Evolutionary conservation across 192 early-diverging fungal genomes (phyloP), one percentile per base, ranked within the genome.

Genomic region (Coemansia sp.): DNA sequence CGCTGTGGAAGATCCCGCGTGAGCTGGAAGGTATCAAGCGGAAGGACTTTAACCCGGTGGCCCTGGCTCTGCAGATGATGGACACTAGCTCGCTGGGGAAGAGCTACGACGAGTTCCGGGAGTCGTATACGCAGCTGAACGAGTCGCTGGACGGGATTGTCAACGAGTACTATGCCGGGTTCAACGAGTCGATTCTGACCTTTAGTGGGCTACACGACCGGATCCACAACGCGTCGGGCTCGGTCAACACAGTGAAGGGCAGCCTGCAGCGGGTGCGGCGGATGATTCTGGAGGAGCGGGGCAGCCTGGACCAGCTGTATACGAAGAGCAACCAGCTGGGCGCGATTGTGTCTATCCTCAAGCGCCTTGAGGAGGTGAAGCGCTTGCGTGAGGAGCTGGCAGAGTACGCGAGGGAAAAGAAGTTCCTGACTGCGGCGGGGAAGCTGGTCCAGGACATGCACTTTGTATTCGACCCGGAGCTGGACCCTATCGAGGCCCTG

Each of bases 121-220:
- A 75, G 38, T 79, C 79, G 20, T 70, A 80, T 10, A 47, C 57
- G 17, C 71, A 75, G 35, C 69, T 89, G 23, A 80, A 87, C 58
- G 63, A 70, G 26, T 85, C 85, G 23, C 70, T 89, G 35, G 74
- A 84, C 37, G 74, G 70, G 19, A 86, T 89, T 39, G 83, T 85
- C 7, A 75, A 87, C 58, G 87, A 87, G 42, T 87, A 85, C 56
- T 87, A 89, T 45, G 79, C 81, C 26, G 85, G 87, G 9, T 89
- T 89, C 51, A 89, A 87, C 47, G 81, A 83, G 35, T 87, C 87
- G 6, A 89, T 89, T 53, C 68, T 85, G 65, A 85, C 84, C 36
- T 89, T 86, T 47, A 82, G 87, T 16, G 87, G 84, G 12, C 79
- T 89, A 10, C 75, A 86, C 26, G 79, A 85, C 23, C 80, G 80